Percentiles rank a stretch among this genome's conserved stretches.
These are phyloP conservation scores for Galerina marginata DNA, from an alignment of 768 basidiomycete genomes.

Conservation along the genomic window DNA sequence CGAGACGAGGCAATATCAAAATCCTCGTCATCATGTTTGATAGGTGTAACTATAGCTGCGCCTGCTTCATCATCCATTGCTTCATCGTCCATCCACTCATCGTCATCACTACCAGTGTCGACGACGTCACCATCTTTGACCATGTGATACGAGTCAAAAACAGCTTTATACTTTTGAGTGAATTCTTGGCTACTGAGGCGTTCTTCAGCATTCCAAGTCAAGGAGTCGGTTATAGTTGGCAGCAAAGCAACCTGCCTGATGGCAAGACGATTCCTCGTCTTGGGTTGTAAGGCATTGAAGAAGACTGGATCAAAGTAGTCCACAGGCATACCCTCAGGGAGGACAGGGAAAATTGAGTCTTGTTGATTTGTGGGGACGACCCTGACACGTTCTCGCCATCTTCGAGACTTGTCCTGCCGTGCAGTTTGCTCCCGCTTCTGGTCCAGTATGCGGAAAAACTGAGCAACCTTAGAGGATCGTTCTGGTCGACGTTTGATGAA, in stretches of 20 bases:
- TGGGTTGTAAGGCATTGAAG: conserved; percentile 17
- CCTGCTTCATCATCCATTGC: no score
- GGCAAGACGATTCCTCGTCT: neutral
- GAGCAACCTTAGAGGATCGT: conserved; percentile 12
- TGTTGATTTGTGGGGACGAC: conserved; percentile 7
- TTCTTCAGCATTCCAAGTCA: conserved; percentile 7
- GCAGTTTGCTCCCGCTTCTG: neutral
- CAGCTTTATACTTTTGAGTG: neutral
- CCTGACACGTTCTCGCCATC: conserved; percentile 6
- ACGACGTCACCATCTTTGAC: neutral
- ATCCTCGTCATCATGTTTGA: no score
- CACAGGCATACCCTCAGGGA: conserved; percentile 16
- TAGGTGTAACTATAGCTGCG: no score
- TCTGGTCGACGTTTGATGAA: conserved; percentile 16
- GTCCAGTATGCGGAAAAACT: conserved; percentile 14
- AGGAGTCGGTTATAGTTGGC: neutral
- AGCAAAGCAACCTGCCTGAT: neutral
- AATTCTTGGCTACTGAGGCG: neutral
- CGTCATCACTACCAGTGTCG: neutral
- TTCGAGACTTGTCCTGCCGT: neutral
- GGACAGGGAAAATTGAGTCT: conserved; percentile 1
- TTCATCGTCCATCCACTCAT: neutral
- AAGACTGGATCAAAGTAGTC: conserved; percentile 22
- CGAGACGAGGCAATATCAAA: no score
- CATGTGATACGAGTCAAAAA: neutral